These are phyloP conservation scores for Diaporthe longicolla DNA, from an alignment of 2,329 filamentous ascomycete species.

Conservation along the genomic window DNA sequence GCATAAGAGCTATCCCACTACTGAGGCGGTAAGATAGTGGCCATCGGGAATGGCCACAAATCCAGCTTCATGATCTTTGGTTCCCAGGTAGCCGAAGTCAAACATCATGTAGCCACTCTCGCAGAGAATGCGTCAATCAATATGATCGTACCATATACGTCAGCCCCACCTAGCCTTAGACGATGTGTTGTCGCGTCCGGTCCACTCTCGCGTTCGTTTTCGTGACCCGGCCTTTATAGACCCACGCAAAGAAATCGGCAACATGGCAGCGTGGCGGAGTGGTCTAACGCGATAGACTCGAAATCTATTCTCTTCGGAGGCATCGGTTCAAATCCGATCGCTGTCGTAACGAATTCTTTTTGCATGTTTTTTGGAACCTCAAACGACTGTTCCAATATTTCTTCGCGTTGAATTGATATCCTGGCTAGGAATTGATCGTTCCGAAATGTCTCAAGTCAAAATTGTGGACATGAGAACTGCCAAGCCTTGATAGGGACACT, in stretches of 20 bases:
- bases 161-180: too few relatives aligned
- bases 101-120: too few relatives aligned
- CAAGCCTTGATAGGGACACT: not conserved
- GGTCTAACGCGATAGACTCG: constrained; percentile 50
- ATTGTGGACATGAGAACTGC: not conserved
- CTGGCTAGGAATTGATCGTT: not conserved
- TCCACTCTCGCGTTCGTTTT: too few relatives aligned
- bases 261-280: constrained; percentile 14
- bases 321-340: constrained; percentile 46
- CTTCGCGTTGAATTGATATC: not conserved
- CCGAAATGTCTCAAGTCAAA: too few relatives aligned
- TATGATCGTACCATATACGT: too few relatives aligned
- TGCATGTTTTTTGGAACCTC: not conserved
- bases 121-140: too few relatives aligned
- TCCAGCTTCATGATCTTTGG: too few relatives aligned
- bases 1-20: not conserved
- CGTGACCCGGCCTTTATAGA: accelerated
- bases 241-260: too few relatives aligned
- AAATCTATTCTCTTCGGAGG: constrained; percentile 49
- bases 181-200: too few relatives aligned
- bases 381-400: too few relatives aligned
- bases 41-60: too few relatives aligned
- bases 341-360: constrained; percentile 12
- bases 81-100: too few relatives aligned
- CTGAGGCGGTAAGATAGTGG: not conserved